Evolutionary conservation across 2,329 filamentous ascomycete species (phyloP), one percentile per base, ranked within the genome.

Genomic region (Fusarium oxysporum): DNA sequence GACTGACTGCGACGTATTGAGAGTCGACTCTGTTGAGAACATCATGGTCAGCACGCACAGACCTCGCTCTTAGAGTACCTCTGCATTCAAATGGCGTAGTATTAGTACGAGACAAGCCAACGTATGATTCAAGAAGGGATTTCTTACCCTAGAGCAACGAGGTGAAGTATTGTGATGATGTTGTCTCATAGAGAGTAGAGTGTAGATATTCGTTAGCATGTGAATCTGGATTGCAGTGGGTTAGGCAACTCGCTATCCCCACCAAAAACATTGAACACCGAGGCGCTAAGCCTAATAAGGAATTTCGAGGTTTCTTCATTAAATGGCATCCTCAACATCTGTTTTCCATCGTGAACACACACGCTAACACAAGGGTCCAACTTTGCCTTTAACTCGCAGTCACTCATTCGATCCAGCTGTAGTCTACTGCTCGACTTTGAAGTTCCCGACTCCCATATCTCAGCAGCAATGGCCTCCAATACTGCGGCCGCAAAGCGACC

Each of bases 1-100:
- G 95, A 71, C 82, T 98, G 79, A 87, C 91, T 9, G 92, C 93
- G 19, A 98, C 95, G 8, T 90, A 93, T 76, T 92, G 68, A 78
- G 48, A n/a, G 8, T 21, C 21, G 47, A n/a, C 47, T 33, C 23
- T 30, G 23, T n/a, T 40, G 19, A 40, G 50, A 28, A 28, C 33
- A 40, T 54, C 32, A 54, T 54, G 35, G 35, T n/a, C 50, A 54
- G 50, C 10, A 25, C 19, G 25, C 35, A 54, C 23, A 28, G 35
- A 14, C 14, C 21, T 54, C 33, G 19, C 23, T 28, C 23, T 54
- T 28, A n/a, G 33, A 38, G 23, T n/a, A n/a, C 11, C 23, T 28
- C 23, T 17, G 23, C 19, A 37, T 54, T n/a, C 19, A n/a, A 21
- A 28, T 21, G 23, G 50, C 19, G 25, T 41, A 41, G 19, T n/a